A percentile compares a stretch with the other conserved stretches of the same genome.
These are phyloP conservation scores for Pseudocercospora fijiensis DNA, from an alignment of 2,329 filamentous ascomycete species.

Conservation along the genomic window DNA sequence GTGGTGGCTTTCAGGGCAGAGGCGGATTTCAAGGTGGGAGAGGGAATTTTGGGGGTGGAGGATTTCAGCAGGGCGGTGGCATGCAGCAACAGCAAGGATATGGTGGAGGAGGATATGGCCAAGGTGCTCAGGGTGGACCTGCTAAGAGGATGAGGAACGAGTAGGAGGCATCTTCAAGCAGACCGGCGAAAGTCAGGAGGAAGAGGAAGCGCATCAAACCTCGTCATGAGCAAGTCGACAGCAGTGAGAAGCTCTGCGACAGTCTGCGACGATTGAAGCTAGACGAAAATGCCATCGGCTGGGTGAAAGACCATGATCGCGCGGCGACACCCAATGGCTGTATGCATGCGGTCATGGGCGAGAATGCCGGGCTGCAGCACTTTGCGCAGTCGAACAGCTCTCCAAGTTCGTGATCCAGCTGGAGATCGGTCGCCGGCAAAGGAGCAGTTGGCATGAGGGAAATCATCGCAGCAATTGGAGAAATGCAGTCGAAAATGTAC, in stretches of 20 bases:
- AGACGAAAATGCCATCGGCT: neutral
- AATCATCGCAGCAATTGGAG: too few species aligned
- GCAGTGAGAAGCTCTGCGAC: neutral
- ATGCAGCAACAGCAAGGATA: slow-evolving; percentile 39
- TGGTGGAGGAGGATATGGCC: neutral
- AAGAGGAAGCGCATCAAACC: neutral
- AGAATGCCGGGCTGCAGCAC: neutral
- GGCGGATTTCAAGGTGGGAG: slow-evolving; percentile 7
- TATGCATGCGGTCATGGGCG: neutral
- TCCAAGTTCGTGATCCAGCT: neutral
- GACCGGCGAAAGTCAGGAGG: neutral
- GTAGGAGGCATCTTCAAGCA: neutral
- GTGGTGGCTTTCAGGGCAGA: slow-evolving; percentile 49
- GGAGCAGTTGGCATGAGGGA: neutral
- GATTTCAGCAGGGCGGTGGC: slow-evolving; percentile 47
- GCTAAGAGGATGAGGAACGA: slow-evolving; percentile 13
- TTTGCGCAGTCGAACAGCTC: neutral
- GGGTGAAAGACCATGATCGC: neutral
- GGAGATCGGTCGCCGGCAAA: neutral
- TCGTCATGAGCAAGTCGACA: neutral
- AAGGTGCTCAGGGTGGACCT: slow-evolving; percentile 10
- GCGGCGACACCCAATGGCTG: neutral
- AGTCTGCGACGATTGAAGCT: neutral
- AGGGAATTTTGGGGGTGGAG: slow-evolving; percentile 35
- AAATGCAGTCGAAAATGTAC: neutral